These are phyloP conservation scores for Neolecta irregularis DNA, from an alignment of 1,139 yeast genomes.

Conservation along the genomic window DNA sequence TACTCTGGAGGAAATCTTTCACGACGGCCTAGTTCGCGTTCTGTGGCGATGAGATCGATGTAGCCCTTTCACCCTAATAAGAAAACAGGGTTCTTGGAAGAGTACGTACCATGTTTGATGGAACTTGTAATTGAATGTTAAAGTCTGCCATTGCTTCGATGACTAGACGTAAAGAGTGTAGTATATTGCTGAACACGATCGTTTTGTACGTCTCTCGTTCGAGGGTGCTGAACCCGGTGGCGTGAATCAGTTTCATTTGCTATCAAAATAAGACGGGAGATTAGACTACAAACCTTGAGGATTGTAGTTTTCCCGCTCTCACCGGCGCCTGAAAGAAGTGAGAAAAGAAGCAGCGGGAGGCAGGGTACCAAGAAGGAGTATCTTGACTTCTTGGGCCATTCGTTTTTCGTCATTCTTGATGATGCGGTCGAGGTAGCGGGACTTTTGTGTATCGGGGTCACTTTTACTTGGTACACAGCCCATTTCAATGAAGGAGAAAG, in stretches of 20 bases:
- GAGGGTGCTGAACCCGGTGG: constrained; percentile 63
- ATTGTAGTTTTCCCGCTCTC: constrained; percentile 94
- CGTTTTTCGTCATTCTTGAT: too few species aligned
- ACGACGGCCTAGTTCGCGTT: constrained; percentile 12
- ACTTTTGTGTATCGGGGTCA: too few species aligned
- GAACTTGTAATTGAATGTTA: constrained; percentile 11
- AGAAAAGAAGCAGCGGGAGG: background rate
- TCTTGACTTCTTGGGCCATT: background rate
- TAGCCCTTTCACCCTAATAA: too few species aligned
- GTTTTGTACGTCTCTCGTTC: constrained; percentile 71
- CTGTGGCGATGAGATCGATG: constrained; percentile 9
- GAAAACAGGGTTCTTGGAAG: too few species aligned
- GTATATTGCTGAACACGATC: constrained; percentile 83
- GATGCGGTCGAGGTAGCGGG: too few species aligned
- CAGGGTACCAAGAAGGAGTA: background rate
- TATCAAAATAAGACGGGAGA: constrained; percentile 19
- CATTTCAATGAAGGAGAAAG: too few species aligned
- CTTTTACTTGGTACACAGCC: too few species aligned
- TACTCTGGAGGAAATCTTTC: constrained; percentile 16
- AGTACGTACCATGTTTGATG: background rate
- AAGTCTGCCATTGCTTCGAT: constrained; percentile 28
- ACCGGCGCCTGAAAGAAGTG: constrained; percentile 44
- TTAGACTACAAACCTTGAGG: constrained; percentile 27
- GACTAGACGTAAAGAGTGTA: constrained; percentile 72
- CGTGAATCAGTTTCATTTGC: constrained; percentile 73